A percentile compares a stretch with the other conserved stretches of the same genome.
These are phyloP conservation scores for Cryphonectria nitschkei DNA, from an alignment of 2,329 filamentous ascomycete genomes.

Conservation along the genomic window DNA sequence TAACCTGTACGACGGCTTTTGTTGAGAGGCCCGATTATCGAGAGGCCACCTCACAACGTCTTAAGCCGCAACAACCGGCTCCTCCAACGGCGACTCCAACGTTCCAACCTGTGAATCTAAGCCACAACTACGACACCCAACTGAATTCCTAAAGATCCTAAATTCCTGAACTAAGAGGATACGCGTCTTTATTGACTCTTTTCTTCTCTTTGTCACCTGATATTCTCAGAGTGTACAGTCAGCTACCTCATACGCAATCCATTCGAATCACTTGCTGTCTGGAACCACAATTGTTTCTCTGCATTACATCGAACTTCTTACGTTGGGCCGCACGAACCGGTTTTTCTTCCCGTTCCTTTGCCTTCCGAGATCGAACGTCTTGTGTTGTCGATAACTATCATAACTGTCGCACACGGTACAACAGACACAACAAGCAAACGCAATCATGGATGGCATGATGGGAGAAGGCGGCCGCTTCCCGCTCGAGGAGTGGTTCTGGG, in stretches of 20 bases:
- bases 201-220: neutral
- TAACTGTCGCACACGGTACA: conserved; percentile 9
- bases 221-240: neutral
- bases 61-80: neutral
- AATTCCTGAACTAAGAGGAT: neutral
- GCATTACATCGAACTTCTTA: neutral
- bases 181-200: neutral
- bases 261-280: neutral
- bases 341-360: neutral
- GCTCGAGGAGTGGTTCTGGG: conserved; percentile 97
- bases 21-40: neutral
- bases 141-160: conserved; percentile 3
- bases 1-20: neutral
- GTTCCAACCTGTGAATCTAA: neutral
- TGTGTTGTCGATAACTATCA: conserved; percentile 2
- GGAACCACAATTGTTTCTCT: neutral
- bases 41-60: conserved; percentile 17
- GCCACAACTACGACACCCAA: neutral
- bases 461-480: conserved; percentile 69
- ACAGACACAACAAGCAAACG: neutral
- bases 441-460: conserved; percentile 61
- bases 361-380: neutral
- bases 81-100: neutral
- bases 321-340: neutral
- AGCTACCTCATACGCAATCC: neutral